Conservation (phyloP, 495 filamentous ascomycete species). For the Xylaria palmicola region DNA sequence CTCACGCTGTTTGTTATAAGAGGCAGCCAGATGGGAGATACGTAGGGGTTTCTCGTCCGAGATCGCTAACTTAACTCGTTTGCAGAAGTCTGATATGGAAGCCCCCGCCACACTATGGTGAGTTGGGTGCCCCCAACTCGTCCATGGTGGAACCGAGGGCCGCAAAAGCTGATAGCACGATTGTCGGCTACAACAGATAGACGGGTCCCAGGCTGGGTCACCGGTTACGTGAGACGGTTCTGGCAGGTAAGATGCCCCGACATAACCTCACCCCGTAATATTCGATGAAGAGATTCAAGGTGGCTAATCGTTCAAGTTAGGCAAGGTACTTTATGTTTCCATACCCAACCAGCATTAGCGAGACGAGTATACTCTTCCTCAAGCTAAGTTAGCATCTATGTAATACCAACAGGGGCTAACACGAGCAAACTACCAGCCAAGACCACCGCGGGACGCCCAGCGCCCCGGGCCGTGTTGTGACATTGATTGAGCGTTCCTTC, state of each 20-base stretch:
- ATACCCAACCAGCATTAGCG: neutral
- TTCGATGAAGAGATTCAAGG: neutral
- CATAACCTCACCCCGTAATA: neutral
- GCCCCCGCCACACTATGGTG: constrained; percentile 93
- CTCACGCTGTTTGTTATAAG: constrained; percentile 9
- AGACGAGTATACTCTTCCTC: neutral
- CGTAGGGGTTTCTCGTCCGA: neutral
- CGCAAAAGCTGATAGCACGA: neutral
- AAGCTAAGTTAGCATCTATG: neutral
- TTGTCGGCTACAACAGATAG: constrained; percentile 41
- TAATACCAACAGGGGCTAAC: neutral
- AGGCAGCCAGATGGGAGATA: neutral
- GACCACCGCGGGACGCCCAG: constrained; percentile 93
- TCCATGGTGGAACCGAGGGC: neutral
- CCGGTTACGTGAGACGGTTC: constrained; percentile 91
- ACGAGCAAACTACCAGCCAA: constrained; percentile 51
- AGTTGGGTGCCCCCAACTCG: constrained; percentile 17
- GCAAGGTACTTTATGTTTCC: constrained; percentile 50
- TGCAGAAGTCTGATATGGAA: constrained; percentile 95
- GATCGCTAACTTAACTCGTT: constrained; percentile 24
- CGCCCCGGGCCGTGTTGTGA: constrained; percentile 87
- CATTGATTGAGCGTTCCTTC: constrained; percentile 76
- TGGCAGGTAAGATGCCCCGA: constrained; percentile 73
- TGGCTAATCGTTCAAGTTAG: constrained; percentile 36
- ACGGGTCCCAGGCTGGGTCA: constrained; percentile 89